A percentile compares a stretch with the other conserved stretches of the same genome.
These are phyloP conservation scores for Starmera stellimalicola DNA, from an alignment of 1,139 yeast species.

Conservation along the genomic window DNA sequence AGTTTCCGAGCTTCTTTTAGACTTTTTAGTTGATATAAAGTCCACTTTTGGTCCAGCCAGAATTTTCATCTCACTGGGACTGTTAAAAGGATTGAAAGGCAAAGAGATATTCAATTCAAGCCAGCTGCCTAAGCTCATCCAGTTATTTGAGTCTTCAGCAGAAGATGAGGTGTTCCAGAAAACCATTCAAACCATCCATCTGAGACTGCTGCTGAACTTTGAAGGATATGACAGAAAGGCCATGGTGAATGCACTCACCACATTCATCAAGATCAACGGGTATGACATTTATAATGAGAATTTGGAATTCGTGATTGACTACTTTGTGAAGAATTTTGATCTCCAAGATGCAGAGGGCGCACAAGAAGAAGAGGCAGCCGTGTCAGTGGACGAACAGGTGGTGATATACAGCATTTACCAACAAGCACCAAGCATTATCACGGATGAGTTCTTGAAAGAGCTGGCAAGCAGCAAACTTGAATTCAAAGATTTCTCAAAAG, in stretches of 20 bases:
- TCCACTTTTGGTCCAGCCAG: conserved; percentile 66
- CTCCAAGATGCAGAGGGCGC: background rate
- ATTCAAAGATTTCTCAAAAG: conserved; percentile 3
- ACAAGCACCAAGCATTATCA: conserved; percentile 1
- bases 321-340: conserved; percentile 13
- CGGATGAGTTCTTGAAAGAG: conserved; percentile 22
- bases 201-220: conserved; percentile 30
- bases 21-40: conserved; percentile 36
- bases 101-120: conserved; percentile 23
- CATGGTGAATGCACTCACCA: conserved; percentile 13
- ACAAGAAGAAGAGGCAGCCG: conserved; percentile 6
- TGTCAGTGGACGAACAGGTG: conserved; percentile 11
- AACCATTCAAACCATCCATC: conserved; percentile 40
- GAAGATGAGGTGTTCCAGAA: conserved; percentile 53
- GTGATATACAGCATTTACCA: conserved; percentile 16
- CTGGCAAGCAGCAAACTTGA: conserved; percentile 16
- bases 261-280: conserved; percentile 36
- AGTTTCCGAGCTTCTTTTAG: conserved; percentile 26
- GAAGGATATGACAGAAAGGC: conserved; percentile 6
- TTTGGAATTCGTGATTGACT: conserved; percentile 24
- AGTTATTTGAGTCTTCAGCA: conserved; percentile 41
- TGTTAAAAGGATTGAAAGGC: conserved; percentile 39
- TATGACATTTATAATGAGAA: conserved; percentile 28
- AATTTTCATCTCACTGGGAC: conserved; percentile 50
- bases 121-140: conserved; percentile 25